These are phyloP conservation scores for Yarrowia alimentaria DNA, from an alignment of 805 yeast species.

Conservation along the genomic window DNA sequence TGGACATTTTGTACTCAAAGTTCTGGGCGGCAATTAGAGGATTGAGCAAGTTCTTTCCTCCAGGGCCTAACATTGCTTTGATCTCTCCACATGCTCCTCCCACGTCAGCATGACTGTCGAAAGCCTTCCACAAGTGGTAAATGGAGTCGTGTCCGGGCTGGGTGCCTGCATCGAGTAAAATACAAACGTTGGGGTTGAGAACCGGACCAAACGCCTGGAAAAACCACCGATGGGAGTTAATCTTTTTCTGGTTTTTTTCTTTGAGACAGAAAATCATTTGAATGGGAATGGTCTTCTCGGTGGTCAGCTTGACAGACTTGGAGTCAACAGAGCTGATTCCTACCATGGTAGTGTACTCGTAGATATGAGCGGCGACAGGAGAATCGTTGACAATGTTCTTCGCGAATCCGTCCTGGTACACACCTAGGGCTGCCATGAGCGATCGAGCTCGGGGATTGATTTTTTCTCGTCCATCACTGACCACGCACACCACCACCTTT, in stretches of 20 bases:
- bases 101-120: constrained; percentile 68
- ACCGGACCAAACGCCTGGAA: constrained; percentile 87
- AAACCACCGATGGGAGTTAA: constrained; percentile 96
- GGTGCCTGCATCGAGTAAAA: constrained; percentile 91
- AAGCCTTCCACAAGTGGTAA: constrained; percentile 86
- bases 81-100: constrained; percentile 99
- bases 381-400: constrained; percentile 82
- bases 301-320: constrained; percentile 62
- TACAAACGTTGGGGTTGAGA: constrained; percentile 76
- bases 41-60: constrained; percentile 56
- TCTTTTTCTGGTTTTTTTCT: constrained; percentile 83
- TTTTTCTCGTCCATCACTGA: constrained; percentile 88
- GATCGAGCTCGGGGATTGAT: constrained; percentile 77
- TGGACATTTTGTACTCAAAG: constrained; percentile 94
- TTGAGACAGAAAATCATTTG: constrained; percentile 87
- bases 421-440: constrained; percentile 80
- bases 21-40: constrained; percentile 96
- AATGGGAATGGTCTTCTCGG: constrained; percentile 70
- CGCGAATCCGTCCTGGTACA: constrained; percentile 94
- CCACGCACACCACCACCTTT: constrained; percentile 82
- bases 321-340: constrained; percentile 69
- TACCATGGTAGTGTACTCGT: constrained; percentile 90
- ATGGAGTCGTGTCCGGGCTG: constrained; percentile 81
- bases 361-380: constrained; percentile 80
- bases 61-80: constrained; percentile 73